Conservation (phyloP, 2,329 filamentous ascomycete species). For the Fusarium globosum region DNA sequence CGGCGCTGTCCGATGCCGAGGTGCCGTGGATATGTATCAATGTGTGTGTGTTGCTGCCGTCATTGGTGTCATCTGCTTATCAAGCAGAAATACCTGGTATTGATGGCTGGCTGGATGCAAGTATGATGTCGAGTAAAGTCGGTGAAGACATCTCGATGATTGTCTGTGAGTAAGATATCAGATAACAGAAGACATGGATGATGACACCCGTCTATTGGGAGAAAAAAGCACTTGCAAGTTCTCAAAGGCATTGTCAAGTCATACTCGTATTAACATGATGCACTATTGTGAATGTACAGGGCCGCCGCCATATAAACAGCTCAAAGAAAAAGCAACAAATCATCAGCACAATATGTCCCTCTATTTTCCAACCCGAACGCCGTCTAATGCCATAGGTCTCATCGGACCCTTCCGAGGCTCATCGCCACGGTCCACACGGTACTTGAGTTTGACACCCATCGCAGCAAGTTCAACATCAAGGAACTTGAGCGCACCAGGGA, state of each 20-base stretch:
- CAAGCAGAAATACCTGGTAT: background rate
- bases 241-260: constrained; percentile 16
- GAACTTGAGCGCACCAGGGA: constrained; percentile 92
- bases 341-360: constrained; percentile 21
- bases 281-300: constrained; percentile 28
- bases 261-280: constrained; percentile 35
- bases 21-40: constrained; percentile 6
- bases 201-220: too few species aligned
- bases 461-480: constrained; percentile 94
- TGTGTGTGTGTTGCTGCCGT: background rate
- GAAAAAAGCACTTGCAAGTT: background rate
- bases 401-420: constrained; percentile 65
- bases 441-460: constrained; percentile 97
- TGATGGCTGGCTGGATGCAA: background rate
- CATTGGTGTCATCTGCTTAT: constrained; percentile 15
- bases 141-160: background rate
- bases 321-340: constrained; percentile 33
- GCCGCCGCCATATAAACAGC: constrained; percentile 27
- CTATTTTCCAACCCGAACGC: constrained; percentile 47
- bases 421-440: constrained; percentile 74
- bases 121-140: background rate
- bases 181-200: background rate
- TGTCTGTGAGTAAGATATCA: background rate
- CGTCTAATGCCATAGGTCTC: constrained; percentile 52
- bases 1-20: constrained; percentile 22